Evolutionary conservation across 2,329 filamentous ascomycete species (phyloP), one percentile per base, ranked within the genome.

Genomic region (Rhinocladiella similis): DNA sequence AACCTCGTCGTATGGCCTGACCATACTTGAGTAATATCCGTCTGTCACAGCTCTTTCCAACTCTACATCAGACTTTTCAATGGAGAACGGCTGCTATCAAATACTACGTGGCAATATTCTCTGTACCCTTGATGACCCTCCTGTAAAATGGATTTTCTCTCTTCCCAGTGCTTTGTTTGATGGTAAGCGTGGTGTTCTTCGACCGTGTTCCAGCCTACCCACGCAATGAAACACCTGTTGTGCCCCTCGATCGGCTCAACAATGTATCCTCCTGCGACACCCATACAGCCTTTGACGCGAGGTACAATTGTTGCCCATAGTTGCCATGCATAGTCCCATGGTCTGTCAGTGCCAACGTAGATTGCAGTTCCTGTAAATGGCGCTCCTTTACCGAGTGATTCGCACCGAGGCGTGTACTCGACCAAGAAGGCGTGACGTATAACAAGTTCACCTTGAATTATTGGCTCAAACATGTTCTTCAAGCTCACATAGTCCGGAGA

Each of bases 131-230:
- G 49, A 48, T 70, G 65, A 36, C 69, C 66, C 52, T 67, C 52
- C 19, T 53, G 53, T 47, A 71, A 57, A 16, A 73, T 66, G 7
- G 70, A 55, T 27, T 60, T 56, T 41, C 67, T 64, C 22, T 65
- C 61, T 13, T 38, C 54, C 50, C 73, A 73, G 47, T 72, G 66
- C 50, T 67, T 62, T 2, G 68, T 72, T 49, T 68, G 62, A 53
- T 73, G 71, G 56, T 73, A 73, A 16, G 59, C 64, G 38, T 72
- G 67, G 55, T 73, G 70, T 20, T 68, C 49, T 42, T 68, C 64
- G 5, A 70, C 62, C 48, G 61, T 69, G 55, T 70, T 65, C 72
- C 69, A 72, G n/a, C 68, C 69, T 7, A 72, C 70, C 53, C 67
- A 69, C 18, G 71, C 71, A 6, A 72, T 56, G 61, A 69, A 72